These are phyloP conservation scores for Rosa multiflora DNA, from an alignment of 306 rosid genomes.

Conservation along the genomic window DNA sequence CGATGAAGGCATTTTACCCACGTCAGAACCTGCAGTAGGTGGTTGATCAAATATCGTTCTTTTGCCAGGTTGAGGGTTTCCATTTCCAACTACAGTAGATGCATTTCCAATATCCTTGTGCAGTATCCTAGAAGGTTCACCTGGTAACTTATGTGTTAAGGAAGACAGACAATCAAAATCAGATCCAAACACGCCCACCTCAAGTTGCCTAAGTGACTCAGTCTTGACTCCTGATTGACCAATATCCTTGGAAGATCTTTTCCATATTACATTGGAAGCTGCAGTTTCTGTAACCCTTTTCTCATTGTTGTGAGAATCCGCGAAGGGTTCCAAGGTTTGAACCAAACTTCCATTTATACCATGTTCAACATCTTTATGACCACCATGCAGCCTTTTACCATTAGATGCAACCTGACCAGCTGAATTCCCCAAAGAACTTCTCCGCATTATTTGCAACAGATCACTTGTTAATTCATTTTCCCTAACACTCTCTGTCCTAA, in stretches of 20 bases:
- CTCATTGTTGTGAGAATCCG: conserved; percentile 12
- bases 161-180: neutral
- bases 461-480: neutral
- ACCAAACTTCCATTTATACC: neutral
- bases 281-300: conserved; percentile 1
- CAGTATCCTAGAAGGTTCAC: conserved; percentile 14
- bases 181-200: neutral
- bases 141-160: neutral
- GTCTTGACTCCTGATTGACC: neutral
- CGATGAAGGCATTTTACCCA: conserved; percentile 5
- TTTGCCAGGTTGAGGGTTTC: conserved; percentile 7
- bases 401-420: neutral
- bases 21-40: neutral
- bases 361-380: neutral
- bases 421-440: neutral
- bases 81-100: conserved; percentile 2
- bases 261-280: neutral
- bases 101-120: conserved; percentile 12
- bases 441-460: neutral
- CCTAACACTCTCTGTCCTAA: neutral
- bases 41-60: neutral
- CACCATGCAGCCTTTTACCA: neutral
- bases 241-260: conserved; percentile 4
- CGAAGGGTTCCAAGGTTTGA: neutral
- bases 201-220: neutral